Evolutionary conservation across 345 rosid genomes (phyloP), one percentile per base, ranked within the genome.

Genomic region (Hirschfeldia incana): DNA sequence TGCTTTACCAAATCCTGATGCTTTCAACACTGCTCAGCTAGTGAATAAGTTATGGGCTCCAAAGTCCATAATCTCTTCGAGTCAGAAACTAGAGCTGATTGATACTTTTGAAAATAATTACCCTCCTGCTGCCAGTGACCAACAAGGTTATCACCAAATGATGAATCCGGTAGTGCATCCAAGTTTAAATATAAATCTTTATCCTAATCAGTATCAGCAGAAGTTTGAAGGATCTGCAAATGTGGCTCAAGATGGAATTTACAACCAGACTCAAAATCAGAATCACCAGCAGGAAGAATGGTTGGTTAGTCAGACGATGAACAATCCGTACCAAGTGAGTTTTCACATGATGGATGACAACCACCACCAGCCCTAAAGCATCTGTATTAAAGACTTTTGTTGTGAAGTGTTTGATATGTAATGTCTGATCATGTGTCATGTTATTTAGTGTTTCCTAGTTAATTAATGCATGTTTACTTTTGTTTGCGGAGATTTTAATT

Each of bases 341-440:
- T 42, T 30, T 42, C 53, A 12, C 37, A 10, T 33, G 13, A 58
- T 44, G 49, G 74, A 33, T 49, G 49, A 12, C 16, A 79, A 16
- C 70, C 59, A 61, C 44, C 17, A 59, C 3, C 76, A 77, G 55
- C 36, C 30, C 10, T 58, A 36, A 37, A 66, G 2, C 46, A 30
- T 76, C n/a, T 69, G 0, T 8, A 10, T 29, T 13, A n/a, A 5
- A 46, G n/a, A 44, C 15, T 21, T 46, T 16, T 67, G 27, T 30
- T 59, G n/a, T 75, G 26, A 33, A 65, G 37, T 2, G 12, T 65
- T 58, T 70, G 55, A 2, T 49, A 69, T 77, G 75, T 70, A 27
- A 51, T 70, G 6, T 34, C 44, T 26, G 51, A 36, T 64, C 1
- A 70, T 29, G 32, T 63, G 16, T 49, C 57, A 62, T 62, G 51